Conservation (phyloP, 2,329 filamentous ascomycete genomes). For the Didymellaceae sp. region DNA sequence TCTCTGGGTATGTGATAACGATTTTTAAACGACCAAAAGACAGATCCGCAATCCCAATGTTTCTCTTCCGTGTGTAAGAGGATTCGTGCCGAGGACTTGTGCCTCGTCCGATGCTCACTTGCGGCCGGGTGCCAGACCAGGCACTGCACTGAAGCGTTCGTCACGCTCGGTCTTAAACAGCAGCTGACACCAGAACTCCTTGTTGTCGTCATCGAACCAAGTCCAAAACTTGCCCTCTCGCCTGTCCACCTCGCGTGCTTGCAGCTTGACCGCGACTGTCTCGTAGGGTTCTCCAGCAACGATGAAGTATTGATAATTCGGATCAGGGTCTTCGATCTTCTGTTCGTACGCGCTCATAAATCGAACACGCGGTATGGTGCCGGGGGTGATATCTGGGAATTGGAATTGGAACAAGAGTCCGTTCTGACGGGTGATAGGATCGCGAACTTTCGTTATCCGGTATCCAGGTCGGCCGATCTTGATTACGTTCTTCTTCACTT, state of each 20-base stretch:
- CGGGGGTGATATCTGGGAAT: conserved; percentile 85
- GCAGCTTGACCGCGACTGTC: conserved; percentile 95
- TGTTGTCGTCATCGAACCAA: conserved; percentile 94
- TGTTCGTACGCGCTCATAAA: conserved; percentile 99
- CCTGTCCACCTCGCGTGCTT: conserved; percentile 89
- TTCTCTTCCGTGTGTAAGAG: not conserved
- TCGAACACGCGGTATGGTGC: conserved; percentile 79
- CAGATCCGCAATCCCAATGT: not conserved
- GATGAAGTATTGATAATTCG: conserved; percentile 91
- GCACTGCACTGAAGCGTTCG: conserved; percentile 78
- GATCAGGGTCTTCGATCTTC: conserved; percentile 89
- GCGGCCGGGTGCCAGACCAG: conserved; percentile 63
- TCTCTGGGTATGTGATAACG: not conserved
- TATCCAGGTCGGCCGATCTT: conserved; percentile 97
- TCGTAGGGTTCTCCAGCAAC: conserved; percentile 98
- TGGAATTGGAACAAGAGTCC: conserved; percentile 95
- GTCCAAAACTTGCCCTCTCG: conserved; percentile 87
- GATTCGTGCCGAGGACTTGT: not conserved
- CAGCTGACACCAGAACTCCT: conserved; percentile 97
- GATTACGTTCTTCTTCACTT: conserved; percentile 79
- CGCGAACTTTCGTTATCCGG: conserved; percentile 95
- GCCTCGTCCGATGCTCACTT: conserved; percentile 29
- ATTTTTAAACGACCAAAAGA: not conserved
- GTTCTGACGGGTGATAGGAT: conserved; percentile 85
- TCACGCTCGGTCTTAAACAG: conserved; percentile 99